Evolutionary conservation across 768 basidiomycete genomes (phyloP), one percentile per base, ranked within the genome.

Genomic region (Podaxis sp.): DNA sequence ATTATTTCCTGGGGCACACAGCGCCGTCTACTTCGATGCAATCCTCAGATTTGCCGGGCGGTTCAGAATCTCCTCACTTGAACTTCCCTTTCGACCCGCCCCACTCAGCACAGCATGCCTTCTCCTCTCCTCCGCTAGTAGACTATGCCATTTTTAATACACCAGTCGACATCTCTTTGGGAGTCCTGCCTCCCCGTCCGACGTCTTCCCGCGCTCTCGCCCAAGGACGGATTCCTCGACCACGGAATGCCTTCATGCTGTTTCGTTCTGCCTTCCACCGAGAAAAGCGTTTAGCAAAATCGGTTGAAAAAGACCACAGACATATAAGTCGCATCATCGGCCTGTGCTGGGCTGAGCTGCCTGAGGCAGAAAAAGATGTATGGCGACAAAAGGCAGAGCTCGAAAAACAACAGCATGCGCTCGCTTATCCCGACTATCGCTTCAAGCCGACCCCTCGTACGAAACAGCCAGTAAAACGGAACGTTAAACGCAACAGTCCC

Each of bases 221-320:
- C 76, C 63, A 74, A 75, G 10, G 79, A 38, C 87, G 87, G 70
- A 83, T 93, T 40, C 87, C 86, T 36, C 87, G 93, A 13, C 93
- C 93, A 1, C 82, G 89, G 60, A 96, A 95, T 69, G 88, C 92
- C 10, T 96, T 94, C 80, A 92, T 88, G 78, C 81, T 87, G 70
- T 88, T 83, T 71, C 81, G 86, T 22, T 87, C 84, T 26, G 84
- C 81, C 60, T 85, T 88, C 56, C 82, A 84, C 44, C 80, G 82
- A 3, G 77, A 79, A 6, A 78, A 82, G 46, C 83, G 81, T 64
- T 78, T 85, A 63, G 71, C 66, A 55, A 74, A 76, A n/a, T 72
- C 69, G 20, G 75, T 86, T 65, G 86, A 87, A 68, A 78, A 76
- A 65, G 83, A 87, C 68, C 82, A 86, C 67, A 76, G 84, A 33